These are phyloP conservation scores for Lachnum nothofagi DNA, from an alignment of 2,329 filamentous ascomycete species.

Conservation along the genomic window DNA sequence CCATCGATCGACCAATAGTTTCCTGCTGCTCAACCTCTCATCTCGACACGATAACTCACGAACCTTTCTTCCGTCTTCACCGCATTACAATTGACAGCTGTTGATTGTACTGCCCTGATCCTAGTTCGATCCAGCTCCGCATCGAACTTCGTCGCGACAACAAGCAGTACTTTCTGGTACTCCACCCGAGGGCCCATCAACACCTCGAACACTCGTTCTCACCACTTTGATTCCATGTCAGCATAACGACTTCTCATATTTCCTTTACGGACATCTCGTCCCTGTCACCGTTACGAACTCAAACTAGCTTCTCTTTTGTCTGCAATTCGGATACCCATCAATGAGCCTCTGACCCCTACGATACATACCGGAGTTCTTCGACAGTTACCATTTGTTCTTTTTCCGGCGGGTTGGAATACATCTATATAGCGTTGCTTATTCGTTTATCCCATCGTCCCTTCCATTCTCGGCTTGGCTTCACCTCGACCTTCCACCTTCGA, in stretches of 20 bases:
- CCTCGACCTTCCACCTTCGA: conserved; percentile 17
- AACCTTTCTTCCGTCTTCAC: conserved; percentile 4
- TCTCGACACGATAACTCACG: conserved; percentile 14
- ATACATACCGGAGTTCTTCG: conserved; percentile 33
- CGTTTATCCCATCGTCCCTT: conserved; percentile 27
- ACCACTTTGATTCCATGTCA: conserved; percentile 31
- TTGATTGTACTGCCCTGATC: conserved; percentile 18
- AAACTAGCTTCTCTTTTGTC: conserved; percentile 46
- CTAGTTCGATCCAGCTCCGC: conserved; percentile 19
- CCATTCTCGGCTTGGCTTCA: conserved; percentile 11
- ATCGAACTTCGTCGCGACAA: conserved; percentile 21
- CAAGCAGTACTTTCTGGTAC: conserved; percentile 23
- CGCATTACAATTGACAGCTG: conserved; percentile 17
- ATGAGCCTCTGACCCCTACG: conserved; percentile 39
- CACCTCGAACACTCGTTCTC: conserved; percentile 30
- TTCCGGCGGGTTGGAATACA: conserved; percentile 31
- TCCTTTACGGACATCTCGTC: conserved; percentile 31
- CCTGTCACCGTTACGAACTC: conserved; percentile 35
- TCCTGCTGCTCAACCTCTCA: conserved; percentile 3
- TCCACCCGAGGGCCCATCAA: conserved; percentile 20
- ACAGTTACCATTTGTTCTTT: conserved; percentile 27
- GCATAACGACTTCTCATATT: conserved; percentile 33
- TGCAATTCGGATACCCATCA: conserved; percentile 41
- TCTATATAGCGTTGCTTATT: conserved; percentile 36
- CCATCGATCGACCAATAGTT: conserved; percentile 1